Evolutionary conservation across 2,329 filamentous ascomycete species (phyloP).

Genomic region (Sphaceloma murrayae): DNA sequence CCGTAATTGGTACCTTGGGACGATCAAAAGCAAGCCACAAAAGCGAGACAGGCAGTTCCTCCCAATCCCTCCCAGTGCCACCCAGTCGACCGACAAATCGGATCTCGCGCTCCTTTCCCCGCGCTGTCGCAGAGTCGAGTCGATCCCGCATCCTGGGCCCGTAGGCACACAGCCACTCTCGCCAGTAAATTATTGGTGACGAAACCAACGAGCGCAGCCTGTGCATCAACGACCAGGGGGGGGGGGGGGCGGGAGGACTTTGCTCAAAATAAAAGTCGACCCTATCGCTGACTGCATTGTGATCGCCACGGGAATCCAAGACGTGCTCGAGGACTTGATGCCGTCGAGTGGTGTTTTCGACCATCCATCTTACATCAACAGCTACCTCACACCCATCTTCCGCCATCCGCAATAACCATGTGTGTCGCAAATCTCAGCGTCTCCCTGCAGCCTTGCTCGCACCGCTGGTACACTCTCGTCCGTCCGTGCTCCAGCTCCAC

Average conservation of each 20-base stretch:
- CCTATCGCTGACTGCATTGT: conserved; percentile 13
- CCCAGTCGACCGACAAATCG: neutral
- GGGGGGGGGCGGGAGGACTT: no score
- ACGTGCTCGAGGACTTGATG: neutral
- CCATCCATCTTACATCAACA: neutral
- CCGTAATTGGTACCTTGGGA: no score
- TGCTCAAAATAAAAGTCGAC: no score
- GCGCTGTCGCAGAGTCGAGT: neutral
- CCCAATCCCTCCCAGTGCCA: neutral
- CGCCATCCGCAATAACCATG: conserved; percentile 33
- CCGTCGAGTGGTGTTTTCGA: neutral
- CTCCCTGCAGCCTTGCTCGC: conserved; percentile 37
- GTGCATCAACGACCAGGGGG: no score
- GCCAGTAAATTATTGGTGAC: no score
- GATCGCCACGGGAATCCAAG: conserved; percentile 4
- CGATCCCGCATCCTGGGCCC: conserved; percentile 1
- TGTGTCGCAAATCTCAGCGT: conserved; percentile 43
- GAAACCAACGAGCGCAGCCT: neutral
- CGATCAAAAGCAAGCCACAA: conserved; percentile 14
- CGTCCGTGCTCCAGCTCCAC: conserved; percentile 35
- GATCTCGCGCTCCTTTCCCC: conserved; percentile 13
- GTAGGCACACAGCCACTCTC: conserved; percentile 14
- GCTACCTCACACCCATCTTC: no score
- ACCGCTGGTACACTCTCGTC: conserved; percentile 42
- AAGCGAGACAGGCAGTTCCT: conserved; percentile 8